Base-by-base conservation (phyloP, 345 rosid genomes). In the Odontarrhena argentea region DNA sequence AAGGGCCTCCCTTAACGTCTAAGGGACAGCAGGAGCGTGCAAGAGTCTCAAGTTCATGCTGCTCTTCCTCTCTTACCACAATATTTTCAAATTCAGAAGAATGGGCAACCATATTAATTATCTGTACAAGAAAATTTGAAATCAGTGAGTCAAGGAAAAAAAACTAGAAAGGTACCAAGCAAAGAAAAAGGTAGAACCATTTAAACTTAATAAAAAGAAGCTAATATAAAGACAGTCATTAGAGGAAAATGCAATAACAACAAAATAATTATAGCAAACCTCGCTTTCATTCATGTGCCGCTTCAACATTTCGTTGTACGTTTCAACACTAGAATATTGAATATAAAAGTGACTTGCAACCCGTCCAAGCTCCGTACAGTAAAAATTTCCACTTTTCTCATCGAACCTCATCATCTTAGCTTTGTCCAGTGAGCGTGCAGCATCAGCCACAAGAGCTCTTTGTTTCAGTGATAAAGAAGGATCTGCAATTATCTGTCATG, bases 401-500 rank as follows among this genome's bases (percentile, higher is more conserved):
- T 93, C 94, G 77, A 93, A 93, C 63, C 97, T 83, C 98, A 93
- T 93, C 98, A 93, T 93, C 80, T 93, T 93, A 60, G 98, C 98
- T 75, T 84, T 90, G 78, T 93, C 98, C 43, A 93, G 96, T 60
- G 96, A 77, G 67, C 98, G 94, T 59, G 96, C 98, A 77, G 98
- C 98, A 82, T 93, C 97, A 46, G 91, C 74, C 71, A 93, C 83
- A 66, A 93, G 85, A 73, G 92, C 88, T 71, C 98, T 85, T 80
- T 85, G 94, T 82, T 90, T 93, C 69, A 82, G 71, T 62, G 83
- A 70, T 81, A 90, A 78, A 71, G 92, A 82, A 60, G 98, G 96
- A 84, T 90, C 98, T 32, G 90, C 97, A 61, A 93, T 77, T 48
- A 88, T 85, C 98, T 93, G 88, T 45, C 55, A 79, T 65, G 52